Percentiles rank a stretch among this genome's conserved stretches.
Evolutionary conservation across 2,329 filamentous ascomycete genomes (phyloP).

Genomic region (Pseudogymnoascus sp.): DNA sequence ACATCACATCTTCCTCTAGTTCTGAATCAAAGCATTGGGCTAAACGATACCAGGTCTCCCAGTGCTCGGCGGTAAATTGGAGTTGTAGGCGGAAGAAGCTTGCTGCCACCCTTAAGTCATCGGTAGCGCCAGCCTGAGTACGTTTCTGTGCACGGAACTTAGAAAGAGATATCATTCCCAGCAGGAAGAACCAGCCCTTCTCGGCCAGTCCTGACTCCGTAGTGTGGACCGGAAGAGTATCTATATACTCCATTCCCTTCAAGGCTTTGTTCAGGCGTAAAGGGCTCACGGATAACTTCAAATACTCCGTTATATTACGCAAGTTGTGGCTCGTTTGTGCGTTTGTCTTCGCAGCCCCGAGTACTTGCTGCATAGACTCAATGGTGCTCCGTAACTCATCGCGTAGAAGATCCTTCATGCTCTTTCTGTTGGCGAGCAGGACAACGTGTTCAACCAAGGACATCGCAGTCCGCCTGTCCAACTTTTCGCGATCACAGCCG

Average conservation of each 20-base stretch:
- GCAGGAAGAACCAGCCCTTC: slow-evolving; percentile 85
- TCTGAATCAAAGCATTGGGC: slow-evolving; percentile 34
- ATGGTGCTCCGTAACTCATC: slow-evolving; percentile 85
- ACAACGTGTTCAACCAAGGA: slow-evolving; percentile 79
- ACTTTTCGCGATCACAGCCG: slow-evolving; percentile 64
- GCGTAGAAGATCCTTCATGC: slow-evolving; percentile 84
- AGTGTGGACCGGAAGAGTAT: slow-evolving; percentile 60
- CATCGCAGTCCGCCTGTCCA: slow-evolving; percentile 74
- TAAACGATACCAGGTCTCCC: slow-evolving; percentile 36
- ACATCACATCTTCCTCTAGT: slow-evolving; percentile 34
- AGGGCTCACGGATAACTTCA: slow-evolving; percentile 79
- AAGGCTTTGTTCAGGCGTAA: slow-evolving; percentile 72
- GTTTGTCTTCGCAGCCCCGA: slow-evolving; percentile 70
- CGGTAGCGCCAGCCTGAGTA: slow-evolving; percentile 28
- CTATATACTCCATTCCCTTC: slow-evolving; percentile 65
- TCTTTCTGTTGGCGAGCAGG: slow-evolving; percentile 70
- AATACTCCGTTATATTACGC: slow-evolving; percentile 69
- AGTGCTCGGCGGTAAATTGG: slow-evolving; percentile 30
- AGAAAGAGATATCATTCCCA: slow-evolving; percentile 79
- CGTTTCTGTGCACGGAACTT: slow-evolving; percentile 53
- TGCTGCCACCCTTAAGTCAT: slow-evolving; percentile 31
- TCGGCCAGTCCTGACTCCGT: slow-evolving; percentile 65
- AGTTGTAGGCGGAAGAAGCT: slow-evolving; percentile 32
- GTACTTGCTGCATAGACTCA: slow-evolving; percentile 83
- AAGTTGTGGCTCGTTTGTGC: slow-evolving; percentile 81